These are phyloP conservation scores for Psilocybe subaeruginosa DNA, from an alignment of 768 basidiomycete genomes.

Conservation along the genomic window DNA sequence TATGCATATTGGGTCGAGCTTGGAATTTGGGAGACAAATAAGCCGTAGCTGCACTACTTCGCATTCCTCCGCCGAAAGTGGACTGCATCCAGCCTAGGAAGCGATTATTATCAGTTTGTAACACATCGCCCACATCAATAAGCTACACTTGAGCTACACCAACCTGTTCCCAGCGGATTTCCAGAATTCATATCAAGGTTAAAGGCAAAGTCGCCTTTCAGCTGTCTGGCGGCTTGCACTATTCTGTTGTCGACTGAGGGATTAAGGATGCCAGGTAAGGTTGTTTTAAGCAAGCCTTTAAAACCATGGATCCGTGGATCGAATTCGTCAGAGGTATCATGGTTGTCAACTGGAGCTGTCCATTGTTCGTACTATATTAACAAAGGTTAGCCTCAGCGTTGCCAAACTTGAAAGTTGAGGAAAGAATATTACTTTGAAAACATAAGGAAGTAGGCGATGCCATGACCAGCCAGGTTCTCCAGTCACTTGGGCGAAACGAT, in stretches of 20 bases:
- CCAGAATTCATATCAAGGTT: slow-evolving; percentile 34
- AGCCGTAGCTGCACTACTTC: slow-evolving; percentile 33
- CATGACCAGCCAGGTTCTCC: slow-evolving; percentile 54
- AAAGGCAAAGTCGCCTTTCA: slow-evolving; percentile 30
- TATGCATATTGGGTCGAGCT: slow-evolving; percentile 30
- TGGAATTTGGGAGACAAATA: slow-evolving; percentile 29
- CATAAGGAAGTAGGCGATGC: slow-evolving; percentile 31
- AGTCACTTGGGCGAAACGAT: slow-evolving; percentile 51
- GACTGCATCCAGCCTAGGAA: slow-evolving; percentile 25
- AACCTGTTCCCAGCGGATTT: slow-evolving; percentile 32
- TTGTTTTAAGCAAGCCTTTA: slow-evolving; percentile 23
- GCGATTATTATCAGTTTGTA: slow-evolving; percentile 22
- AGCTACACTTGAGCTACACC: not conserved
- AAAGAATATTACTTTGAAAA: not conserved
- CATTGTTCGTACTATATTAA: slow-evolving; percentile 28
- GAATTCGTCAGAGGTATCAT: slow-evolving; percentile 31
- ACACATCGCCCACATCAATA: not conserved
- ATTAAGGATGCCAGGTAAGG: slow-evolving; percentile 26
- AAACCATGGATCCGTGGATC: slow-evolving; percentile 26
- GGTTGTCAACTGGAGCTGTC: slow-evolving; percentile 28
- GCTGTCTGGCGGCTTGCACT: slow-evolving; percentile 34
- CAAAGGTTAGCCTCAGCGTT: slow-evolving; percentile 14
- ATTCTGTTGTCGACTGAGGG: slow-evolving; percentile 30
- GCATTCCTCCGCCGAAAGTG: slow-evolving; percentile 28
- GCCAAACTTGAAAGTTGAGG: not conserved